Evolutionary conservation across 768 basidiomycete genomes (phyloP), one percentile per base, ranked within the genome.

Genomic region (Lactarius tabidus): DNA sequence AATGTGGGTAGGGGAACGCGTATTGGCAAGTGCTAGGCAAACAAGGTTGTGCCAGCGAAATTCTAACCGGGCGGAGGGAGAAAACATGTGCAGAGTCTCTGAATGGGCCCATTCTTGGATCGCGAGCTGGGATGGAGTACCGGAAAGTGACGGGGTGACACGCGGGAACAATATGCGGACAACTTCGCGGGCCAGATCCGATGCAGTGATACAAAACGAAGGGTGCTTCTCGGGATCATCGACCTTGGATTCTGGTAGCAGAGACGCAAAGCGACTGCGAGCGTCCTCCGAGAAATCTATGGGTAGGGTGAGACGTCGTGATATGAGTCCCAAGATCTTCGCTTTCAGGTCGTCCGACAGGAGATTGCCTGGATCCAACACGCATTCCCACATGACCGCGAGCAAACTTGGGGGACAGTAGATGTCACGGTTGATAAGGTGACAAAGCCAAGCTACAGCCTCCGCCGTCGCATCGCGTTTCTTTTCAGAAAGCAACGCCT

Each of bases 341-440:
- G 73, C 72, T 63, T 79, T 79, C 1, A 75, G 60, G 20, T 61
- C 60, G 1, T 68, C 55, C 2, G 75, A 68, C 28, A 81, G 66
- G n/a, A 23, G 48, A 3, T 51, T 59, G 2, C 73, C 72, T 15
- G 74, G 56, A 20, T 69, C 68, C 6, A 80, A 65, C 12, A 81
- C 69, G 10, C 81, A 53, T 41, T 74, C 70, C 76, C 79, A 83
- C 3, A 85, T 71, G n/a, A 84, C 68, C 45, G 73, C 71, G 28
- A 78, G 67, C n/a, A 82, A 67, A 38, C 73, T 72, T 6, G 72
- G 70, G 57, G 78, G 74, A 20, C 76, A 80, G 36, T 74, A 70
- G 58, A 61, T 68, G 38, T 66, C 59, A n/a, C 61, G 59, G 41
- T 43, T 57, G 41, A 64, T 48, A 15, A 69, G 45, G 35, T 58